Percentiles rank a stretch among this genome's conserved stretches.
Conservation (phyloP, 208 protist species). For the Leishmania tropica region DNA sequence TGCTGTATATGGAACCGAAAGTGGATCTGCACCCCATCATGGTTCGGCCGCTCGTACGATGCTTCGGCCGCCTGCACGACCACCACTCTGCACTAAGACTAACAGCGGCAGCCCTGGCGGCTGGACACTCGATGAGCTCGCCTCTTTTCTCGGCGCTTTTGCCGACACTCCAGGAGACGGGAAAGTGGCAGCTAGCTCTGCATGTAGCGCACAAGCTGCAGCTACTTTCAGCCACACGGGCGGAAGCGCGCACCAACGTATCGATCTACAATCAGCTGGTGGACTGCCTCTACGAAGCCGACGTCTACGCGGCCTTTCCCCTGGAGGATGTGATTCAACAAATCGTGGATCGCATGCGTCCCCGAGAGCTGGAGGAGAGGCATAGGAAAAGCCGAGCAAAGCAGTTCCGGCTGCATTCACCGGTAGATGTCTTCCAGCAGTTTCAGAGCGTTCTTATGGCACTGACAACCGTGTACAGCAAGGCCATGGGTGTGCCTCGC, state of each 20-base stretch:
- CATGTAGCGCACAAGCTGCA: conserved; percentile 49
- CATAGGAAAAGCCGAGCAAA: background rate
- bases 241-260: conserved; percentile 31
- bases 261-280: conserved; percentile 50
- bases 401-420: conserved; percentile 59
- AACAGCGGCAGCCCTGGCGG: conserved; percentile 46
- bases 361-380: conserved; percentile 15
- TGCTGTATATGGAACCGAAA: conserved; percentile 27
- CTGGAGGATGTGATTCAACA: conserved; percentile 62
- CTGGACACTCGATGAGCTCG: conserved; percentile 49
- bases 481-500: conserved; percentile 43
- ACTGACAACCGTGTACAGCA: conserved; percentile 53
- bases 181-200: conserved; percentile 59
- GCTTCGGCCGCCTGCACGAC: conserved; percentile 40
- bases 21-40: conserved; percentile 38
- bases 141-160: conserved; percentile 65
- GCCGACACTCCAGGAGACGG: conserved; percentile 43
- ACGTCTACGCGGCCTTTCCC: conserved; percentile 59
- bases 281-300: conserved; percentile 67
- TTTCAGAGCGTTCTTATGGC: conserved; percentile 46
- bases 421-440: conserved; percentile 51
- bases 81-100: conserved; percentile 51
- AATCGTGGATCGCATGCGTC: conserved; percentile 53
- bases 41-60: conserved; percentile 67
- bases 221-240: conserved; percentile 51